Conservation (phyloP, 2,329 filamentous ascomycete species). For the Alternaria brassicicola region DNA sequence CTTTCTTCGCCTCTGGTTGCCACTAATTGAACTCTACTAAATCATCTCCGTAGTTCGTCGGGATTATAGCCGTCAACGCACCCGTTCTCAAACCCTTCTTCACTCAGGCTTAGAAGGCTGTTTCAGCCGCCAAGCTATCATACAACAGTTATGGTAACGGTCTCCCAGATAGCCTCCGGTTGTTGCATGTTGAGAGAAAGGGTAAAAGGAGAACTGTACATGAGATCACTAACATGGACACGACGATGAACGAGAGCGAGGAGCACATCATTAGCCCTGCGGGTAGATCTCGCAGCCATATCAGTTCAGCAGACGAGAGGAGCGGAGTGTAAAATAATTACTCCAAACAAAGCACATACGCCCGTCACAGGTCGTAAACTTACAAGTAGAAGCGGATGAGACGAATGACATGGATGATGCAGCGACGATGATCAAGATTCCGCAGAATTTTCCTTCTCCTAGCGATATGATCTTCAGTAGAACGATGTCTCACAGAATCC, state of each 20-base stretch:
- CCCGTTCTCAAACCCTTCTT: slow-evolving; percentile 7
- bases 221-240: slow-evolving; percentile 2
- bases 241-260: slow-evolving; percentile 3
- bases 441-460: neutral
- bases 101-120: neutral
- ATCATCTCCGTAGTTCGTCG: neutral
- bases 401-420: neutral
- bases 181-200: slow-evolving; percentile 3
- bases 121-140: neutral
- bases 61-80: slow-evolving; percentile 7
- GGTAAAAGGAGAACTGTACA: slow-evolving; percentile 8
- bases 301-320: neutral
- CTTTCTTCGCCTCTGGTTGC: too few species aligned
- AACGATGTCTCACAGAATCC: neutral
- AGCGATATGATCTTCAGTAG: neutral
- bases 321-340: neutral
- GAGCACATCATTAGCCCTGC: neutral
- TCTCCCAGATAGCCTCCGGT: slow-evolving; percentile 1
- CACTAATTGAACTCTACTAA: neutral
- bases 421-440: neutral
- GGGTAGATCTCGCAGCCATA: neutral
- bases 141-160: neutral
- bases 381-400: neutral
- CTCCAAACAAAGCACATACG: neutral
- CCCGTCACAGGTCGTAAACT: neutral